phyloP scores from a whole-genome alignment of 148 eudicot species.

The Silene uniflora region DNA sequence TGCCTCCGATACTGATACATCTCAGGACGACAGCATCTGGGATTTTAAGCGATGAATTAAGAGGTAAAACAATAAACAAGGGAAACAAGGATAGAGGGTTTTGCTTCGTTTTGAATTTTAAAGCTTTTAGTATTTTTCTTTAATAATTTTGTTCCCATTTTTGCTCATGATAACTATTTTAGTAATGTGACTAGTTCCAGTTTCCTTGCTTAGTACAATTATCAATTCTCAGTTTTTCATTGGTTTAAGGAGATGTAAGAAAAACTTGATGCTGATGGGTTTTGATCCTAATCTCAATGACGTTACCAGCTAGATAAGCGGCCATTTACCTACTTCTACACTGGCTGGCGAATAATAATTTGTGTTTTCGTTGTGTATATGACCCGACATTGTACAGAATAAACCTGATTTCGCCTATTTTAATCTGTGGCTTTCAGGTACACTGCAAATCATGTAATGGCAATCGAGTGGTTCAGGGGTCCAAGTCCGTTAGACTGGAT shows the following conservation, averaged over 20 bases:
- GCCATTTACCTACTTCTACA: not conserved
- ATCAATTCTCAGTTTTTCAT: not conserved
- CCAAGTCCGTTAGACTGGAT: slow-evolving; percentile 40
- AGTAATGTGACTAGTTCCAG: not conserved
- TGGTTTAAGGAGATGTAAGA: not conserved
- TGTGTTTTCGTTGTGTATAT: slow-evolving; percentile 4
- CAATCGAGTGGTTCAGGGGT: slow-evolving; percentile 35
- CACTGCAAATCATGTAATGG: slow-evolving; percentile 40
- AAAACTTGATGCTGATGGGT: no score
- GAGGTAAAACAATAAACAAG: no score
- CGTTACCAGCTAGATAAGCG: not conserved
- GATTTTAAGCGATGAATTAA: no score
- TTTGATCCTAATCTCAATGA: not conserved
- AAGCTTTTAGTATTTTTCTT: no score
- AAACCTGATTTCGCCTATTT: not conserved
- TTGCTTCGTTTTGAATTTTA: no score
- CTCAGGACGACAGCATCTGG: no score
- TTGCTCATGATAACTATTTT: not conserved
- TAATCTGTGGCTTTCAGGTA: slow-evolving; percentile 24
- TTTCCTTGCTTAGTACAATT: not conserved
- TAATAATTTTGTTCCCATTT: not conserved
- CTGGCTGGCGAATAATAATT: not conserved
- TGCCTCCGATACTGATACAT: no score
- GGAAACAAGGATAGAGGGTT: no score
- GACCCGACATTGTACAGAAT: not conserved